These are phyloP conservation scores for Boletus sp. DNA, from an alignment of 768 basidiomycete species.

Conservation along the genomic window DNA sequence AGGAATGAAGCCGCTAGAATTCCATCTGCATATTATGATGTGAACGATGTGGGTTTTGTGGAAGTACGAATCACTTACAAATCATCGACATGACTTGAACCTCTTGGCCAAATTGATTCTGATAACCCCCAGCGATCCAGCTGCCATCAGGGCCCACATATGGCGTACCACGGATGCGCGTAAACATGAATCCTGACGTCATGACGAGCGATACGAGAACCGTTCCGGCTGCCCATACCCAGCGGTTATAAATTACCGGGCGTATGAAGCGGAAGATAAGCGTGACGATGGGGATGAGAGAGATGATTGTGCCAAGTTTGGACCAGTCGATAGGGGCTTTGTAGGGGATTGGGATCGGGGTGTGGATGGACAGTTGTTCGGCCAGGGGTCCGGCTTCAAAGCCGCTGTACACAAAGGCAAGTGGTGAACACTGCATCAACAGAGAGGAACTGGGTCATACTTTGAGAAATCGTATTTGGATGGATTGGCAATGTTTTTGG, in stretches of 20 bases:
- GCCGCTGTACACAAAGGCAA: conserved; percentile 52
- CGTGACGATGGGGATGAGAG: conserved; percentile 46
- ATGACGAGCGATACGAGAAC: conserved; percentile 71
- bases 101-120: conserved; percentile 91
- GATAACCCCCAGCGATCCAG: conserved; percentile 88
- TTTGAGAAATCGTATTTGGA: conserved; percentile 76
- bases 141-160: conserved; percentile 60
- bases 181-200: conserved; percentile 96
- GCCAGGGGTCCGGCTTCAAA: conserved; percentile 80
- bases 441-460: conserved; percentile 40
- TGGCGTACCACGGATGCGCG: conserved; percentile 81
- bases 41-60: not conserved
- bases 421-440: not conserved
- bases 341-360: conserved; percentile 82
- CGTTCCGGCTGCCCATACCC: conserved; percentile 74
- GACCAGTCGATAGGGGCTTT: conserved; percentile 74
- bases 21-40: conserved; percentile 59
- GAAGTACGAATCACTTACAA: conserved; percentile 55
- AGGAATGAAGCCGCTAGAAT: conserved; percentile 74
- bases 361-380: conserved; percentile 67
- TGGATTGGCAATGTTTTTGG: conserved; percentile 50
- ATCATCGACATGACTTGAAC: conserved; percentile 81
- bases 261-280: conserved; percentile 59
- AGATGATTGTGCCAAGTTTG: conserved; percentile 46
- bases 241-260: conserved; percentile 66